Percentiles rank a stretch among this genome's conserved stretches.
Conservation (phyloP, 2,329 filamentous ascomycete species). For the Fusarium continuum region DNA sequence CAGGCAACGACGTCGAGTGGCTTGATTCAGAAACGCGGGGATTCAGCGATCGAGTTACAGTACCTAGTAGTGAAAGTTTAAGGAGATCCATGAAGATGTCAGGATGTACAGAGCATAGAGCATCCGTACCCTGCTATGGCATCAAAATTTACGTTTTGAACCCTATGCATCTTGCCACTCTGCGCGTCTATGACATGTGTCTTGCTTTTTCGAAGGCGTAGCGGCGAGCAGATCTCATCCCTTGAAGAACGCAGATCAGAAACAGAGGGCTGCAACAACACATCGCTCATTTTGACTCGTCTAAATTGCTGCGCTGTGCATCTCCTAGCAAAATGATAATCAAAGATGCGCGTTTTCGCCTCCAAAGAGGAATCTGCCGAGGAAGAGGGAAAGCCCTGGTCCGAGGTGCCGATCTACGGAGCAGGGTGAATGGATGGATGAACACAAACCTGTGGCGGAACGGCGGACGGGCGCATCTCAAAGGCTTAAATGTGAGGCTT, state of each 20-base stretch:
- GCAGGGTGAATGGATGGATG: conserved; percentile 24
- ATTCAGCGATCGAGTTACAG: not conserved
- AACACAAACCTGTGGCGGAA: not conserved
- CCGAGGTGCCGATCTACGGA: conserved; percentile 33
- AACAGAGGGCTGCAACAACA: conserved; percentile 24
- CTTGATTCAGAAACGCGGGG: conserved; percentile 29
- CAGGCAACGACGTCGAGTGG: conserved; percentile 32
- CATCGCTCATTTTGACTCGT: conserved; percentile 4
- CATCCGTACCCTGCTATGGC: conserved; percentile 11
- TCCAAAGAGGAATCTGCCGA: conserved; percentile 30
- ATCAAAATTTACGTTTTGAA: not conserved
- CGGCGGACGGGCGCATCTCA: conserved; percentile 8
- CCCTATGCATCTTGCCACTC: conserved; percentile 16
- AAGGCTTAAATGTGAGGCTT: conserved; percentile 13
- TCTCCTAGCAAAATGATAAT: conserved; percentile 3
- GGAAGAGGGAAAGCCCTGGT: conserved; percentile 25
- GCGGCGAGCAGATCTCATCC: conserved; percentile 33
- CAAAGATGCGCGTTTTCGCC: conserved; percentile 30
- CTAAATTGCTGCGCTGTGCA: not conserved
- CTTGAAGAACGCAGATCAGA: conserved; percentile 31
- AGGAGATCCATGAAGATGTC: conserved; percentile 16
- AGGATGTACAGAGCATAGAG: no score
- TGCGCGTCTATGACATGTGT: not conserved
- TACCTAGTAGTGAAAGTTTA: no score
- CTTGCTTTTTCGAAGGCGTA: conserved; percentile 5